phyloP scores from a whole-genome alignment of 495 filamentous ascomycete species.

The Choiromyces venosus region DNA sequence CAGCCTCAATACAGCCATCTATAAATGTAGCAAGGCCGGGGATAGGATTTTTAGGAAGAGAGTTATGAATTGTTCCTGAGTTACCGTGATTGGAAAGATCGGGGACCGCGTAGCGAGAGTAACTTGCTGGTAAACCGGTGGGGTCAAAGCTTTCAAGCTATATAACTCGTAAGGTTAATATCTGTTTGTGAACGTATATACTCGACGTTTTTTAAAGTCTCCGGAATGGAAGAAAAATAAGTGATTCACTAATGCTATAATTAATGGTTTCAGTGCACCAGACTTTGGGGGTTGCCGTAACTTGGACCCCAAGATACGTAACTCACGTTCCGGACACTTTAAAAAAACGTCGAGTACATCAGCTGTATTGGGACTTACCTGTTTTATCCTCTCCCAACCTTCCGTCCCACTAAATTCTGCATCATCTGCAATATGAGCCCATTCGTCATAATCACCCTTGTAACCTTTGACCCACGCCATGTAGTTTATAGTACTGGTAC shows the following conservation, averaged over 20 bases:
- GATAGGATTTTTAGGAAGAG: conserved; percentile 18
- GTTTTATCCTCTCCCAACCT: conserved; percentile 32
- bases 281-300: too few species aligned
- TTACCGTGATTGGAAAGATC: conserved; percentile 19
- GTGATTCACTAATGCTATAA: too few species aligned
- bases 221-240: too few species aligned
- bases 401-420: conserved; percentile 37
- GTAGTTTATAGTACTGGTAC: conserved; percentile 52
- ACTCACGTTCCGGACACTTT: not conserved
- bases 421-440: conserved; percentile 37
- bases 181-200: not conserved
- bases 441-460: conserved; percentile 45
- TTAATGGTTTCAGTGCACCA: too few species aligned
- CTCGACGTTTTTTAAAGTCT: too few species aligned
- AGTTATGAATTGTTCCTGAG: conserved; percentile 31
- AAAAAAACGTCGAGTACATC: not conserved
- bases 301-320: too few species aligned
- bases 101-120: conserved; percentile 20
- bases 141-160: conserved; percentile 32
- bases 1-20: conserved; percentile 26
- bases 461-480: conserved; percentile 45
- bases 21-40: conserved; percentile 29
- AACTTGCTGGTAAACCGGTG: conserved; percentile 17
- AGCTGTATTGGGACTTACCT: conserved; percentile 12
- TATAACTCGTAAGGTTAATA: not conserved